Base-by-base conservation (phyloP, 2,329 filamentous ascomycete genomes). In the Penicillium sp. region DNA sequence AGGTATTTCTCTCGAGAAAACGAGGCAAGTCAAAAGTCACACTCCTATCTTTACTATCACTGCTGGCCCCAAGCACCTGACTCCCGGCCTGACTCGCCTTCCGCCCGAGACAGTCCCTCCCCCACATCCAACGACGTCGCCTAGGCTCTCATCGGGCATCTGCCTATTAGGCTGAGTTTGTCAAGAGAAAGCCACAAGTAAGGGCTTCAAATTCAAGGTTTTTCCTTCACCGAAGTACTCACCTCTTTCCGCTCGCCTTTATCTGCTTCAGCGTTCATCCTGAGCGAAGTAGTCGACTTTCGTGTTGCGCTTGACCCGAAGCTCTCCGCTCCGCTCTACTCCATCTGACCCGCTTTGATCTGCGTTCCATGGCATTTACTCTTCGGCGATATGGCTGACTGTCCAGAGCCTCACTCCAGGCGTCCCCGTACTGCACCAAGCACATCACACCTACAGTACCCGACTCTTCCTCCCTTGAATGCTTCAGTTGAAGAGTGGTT, bases 401-500 rank as follows among this genome's bases (percentile, higher is more conserved):
- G 70, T 71, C 66, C 71, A 70, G 73, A 76, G 65, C 70, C 71
- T 65, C 62, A 65, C 55, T 62, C 67, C 63, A 73, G 72, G 66
- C 71, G 68, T 64, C 65, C 65, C 19, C 62, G 68, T 50, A 71
- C 70, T 61, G 59, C 69, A 62, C 70, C 71, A 55, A 62, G 64
- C 58, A 64, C 71, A 38, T 71, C 74, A 30, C 70, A 69, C 63
- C 71, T 80, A 19, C 76, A 71, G 64, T 80, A 78, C 65, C 78
- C 78, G n/a, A 80, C 77, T 44, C 69, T 78, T 61, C 75, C 76
- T 61, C 74, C 77, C 41, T 61, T 77, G 23, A 74, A 74, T 59
- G 74, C 68, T 47, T 78, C 78, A 50, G 75, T 79, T 30, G 73
- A 78, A 63, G 72, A 77, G 72, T 79, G 76, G 76, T 61, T 79